Evolutionary conservation across 2,329 filamentous ascomycete species (phyloP).

Genomic region (Sporothrix euskadiensis): DNA sequence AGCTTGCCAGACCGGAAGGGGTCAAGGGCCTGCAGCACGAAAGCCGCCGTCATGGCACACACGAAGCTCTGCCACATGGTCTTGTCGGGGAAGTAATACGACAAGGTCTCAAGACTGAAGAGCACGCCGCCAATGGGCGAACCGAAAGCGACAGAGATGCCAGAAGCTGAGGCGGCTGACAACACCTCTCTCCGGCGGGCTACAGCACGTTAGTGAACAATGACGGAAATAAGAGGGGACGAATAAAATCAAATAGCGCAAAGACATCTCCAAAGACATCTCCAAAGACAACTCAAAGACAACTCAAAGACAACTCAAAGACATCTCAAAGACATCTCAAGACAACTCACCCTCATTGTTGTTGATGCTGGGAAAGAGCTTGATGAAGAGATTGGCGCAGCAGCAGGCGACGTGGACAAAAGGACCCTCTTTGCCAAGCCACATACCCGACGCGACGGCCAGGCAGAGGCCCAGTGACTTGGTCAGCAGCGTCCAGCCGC

Average conservation of each 20-base stretch:
- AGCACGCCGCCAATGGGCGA: slow-evolving; percentile 91
- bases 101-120: slow-evolving; percentile 95
- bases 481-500: slow-evolving; percentile 81
- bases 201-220: background rate
- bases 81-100: slow-evolving; percentile 97
- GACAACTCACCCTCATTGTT: slow-evolving; percentile 71
- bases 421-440: slow-evolving; percentile 94
- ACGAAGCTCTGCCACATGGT: slow-evolving; percentile 99
- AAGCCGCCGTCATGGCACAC: slow-evolving; percentile 97
- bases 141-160: slow-evolving; percentile 91
- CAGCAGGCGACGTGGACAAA: slow-evolving; percentile 96
- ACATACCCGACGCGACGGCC: slow-evolving; percentile 89
- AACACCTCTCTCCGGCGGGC: slow-evolving; percentile 83
- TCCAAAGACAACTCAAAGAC: too few relatives aligned
- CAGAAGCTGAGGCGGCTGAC: slow-evolving; percentile 86
- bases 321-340: too few relatives aligned
- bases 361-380: slow-evolving; percentile 77
- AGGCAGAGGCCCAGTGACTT: slow-evolving; percentile 89
- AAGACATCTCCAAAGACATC: slow-evolving; percentile 31
- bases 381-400: slow-evolving; percentile 92
- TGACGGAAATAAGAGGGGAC: background rate
- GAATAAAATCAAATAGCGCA: background rate
- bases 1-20: slow-evolving; percentile 95
- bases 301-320: slow-evolving; percentile 41
- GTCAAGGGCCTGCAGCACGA: slow-evolving; percentile 88